These are phyloP conservation scores for Epichloe uncinata DNA, from an alignment of 2,329 filamentous ascomycete genomes.

Conservation along the genomic window DNA sequence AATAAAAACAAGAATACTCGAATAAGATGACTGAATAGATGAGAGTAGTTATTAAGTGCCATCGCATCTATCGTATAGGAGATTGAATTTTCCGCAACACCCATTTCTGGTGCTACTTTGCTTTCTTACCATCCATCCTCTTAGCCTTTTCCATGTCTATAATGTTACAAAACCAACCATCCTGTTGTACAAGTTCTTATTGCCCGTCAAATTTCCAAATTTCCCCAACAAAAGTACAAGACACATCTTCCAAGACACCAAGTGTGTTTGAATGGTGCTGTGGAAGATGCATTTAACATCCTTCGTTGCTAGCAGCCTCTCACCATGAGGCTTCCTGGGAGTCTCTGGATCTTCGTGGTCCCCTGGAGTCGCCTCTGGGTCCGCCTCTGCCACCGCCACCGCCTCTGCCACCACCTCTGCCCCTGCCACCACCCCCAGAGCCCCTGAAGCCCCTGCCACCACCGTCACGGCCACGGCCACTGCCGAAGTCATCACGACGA, in stretches of 20 bases:
- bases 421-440: neutral
- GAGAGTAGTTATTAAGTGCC: neutral
- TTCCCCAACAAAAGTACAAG: neutral
- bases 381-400: neutral
- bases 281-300: neutral
- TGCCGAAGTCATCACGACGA: constrained; percentile 15
- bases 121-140: neutral
- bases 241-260: neutral
- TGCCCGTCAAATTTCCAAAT: neutral
- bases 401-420: constrained; percentile 4
- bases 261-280: neutral
- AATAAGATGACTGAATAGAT: neutral
- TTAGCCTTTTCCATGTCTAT: neutral
- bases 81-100: constrained; percentile 2
- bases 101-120: neutral
- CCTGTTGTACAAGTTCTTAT: constrained; percentile 2
- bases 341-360: neutral
- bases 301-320: neutral
- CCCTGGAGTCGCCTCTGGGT: neutral
- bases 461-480: constrained; percentile 9
- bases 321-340: neutral
- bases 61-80: constrained; percentile 1
- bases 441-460: constrained; percentile 7
- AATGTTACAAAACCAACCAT: constrained; percentile 1
- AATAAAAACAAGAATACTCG: neutral